Percentiles rank a stretch among this genome's conserved stretches.
phyloP scores from a whole-genome alignment of 2,329 filamentous ascomycete genomes.

The Penicillium sclerotigenum region DNA sequence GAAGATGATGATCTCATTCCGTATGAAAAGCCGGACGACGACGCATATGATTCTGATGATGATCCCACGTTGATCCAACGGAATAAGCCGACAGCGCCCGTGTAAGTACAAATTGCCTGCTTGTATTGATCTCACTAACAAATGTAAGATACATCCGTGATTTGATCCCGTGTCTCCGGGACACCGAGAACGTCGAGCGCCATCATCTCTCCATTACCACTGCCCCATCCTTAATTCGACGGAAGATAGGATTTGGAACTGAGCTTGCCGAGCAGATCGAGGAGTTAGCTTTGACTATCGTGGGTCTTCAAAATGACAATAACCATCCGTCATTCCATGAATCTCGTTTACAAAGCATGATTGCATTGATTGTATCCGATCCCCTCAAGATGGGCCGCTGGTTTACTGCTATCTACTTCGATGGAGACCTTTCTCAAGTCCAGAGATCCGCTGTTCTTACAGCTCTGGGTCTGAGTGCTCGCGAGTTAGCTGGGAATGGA shows the following conservation, averaged over 20 bases:
- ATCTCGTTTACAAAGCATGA: slow-evolving; percentile 72
- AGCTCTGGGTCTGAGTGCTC: slow-evolving; percentile 73
- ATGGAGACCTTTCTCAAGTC: slow-evolving; percentile 83
- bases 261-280: slow-evolving; percentile 82
- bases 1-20: slow-evolving; percentile 67
- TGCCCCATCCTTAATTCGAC: slow-evolving; percentile 75
- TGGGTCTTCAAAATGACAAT: slow-evolving; percentile 80
- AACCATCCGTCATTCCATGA: slow-evolving; percentile 76
- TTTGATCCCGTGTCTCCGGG: slow-evolving; percentile 72
- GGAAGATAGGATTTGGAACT: slow-evolving; percentile 82
- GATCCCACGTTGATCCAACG: slow-evolving; percentile 83
- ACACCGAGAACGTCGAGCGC: slow-evolving; percentile 78
- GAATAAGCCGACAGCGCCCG: slow-evolving; percentile 77
- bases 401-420: slow-evolving; percentile 82
- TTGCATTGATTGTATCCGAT: slow-evolving; percentile 73
- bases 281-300: slow-evolving; percentile 72
- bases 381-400: slow-evolving; percentile 76
- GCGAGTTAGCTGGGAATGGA: slow-evolving; percentile 79
- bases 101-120: slow-evolving; percentile 46
- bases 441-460: slow-evolving; percentile 81
- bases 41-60: slow-evolving; percentile 87
- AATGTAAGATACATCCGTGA: slow-evolving; percentile 70
- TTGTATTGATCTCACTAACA: slow-evolving; percentile 6
- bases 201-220: slow-evolving; percentile 76
- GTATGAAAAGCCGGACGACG: slow-evolving; percentile 82